These are phyloP conservation scores for Geosiphon pyriformis DNA, from an alignment of 192 early-diverging fungal species.

Conservation along the genomic window DNA sequence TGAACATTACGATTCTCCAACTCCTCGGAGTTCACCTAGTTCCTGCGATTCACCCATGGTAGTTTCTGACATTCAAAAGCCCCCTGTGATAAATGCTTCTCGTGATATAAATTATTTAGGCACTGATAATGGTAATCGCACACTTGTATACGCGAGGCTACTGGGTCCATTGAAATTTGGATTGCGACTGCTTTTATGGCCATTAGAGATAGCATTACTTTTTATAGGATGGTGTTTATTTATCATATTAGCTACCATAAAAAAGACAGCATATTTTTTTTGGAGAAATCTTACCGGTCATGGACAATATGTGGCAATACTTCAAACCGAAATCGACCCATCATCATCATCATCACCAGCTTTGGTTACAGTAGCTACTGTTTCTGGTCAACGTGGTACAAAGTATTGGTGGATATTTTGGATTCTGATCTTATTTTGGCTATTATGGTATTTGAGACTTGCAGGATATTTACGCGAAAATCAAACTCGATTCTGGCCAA, in stretches of 20 bases:
- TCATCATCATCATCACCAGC: not conserved
- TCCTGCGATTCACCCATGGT: too few relatives aligned
- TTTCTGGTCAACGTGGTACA: not conserved
- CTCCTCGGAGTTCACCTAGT: too few relatives aligned
- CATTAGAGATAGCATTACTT: not conserved
- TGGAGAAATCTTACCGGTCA: not conserved
- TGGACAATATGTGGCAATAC: not conserved
- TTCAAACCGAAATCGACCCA: not conserved
- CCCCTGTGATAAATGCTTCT: too few relatives aligned
- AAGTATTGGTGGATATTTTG: not conserved
- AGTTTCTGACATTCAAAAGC: too few relatives aligned
- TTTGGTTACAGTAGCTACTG: not conserved
- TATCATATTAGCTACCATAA: not conserved
- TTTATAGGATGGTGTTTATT: not conserved
- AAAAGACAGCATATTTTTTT: not conserved
- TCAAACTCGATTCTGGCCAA: not conserved
- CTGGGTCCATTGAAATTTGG: not conserved
- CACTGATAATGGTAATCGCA: not conserved
- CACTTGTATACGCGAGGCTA: not conserved
- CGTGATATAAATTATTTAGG: too few relatives aligned
- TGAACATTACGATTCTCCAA: too few relatives aligned
- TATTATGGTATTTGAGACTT: not conserved
- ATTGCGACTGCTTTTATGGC: not conserved
- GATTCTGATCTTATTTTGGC: not conserved
- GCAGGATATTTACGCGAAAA: not conserved